Conservation (phyloP, 2,329 filamentous ascomycete species). For the Acephala macrosclerotiorum region DNA sequence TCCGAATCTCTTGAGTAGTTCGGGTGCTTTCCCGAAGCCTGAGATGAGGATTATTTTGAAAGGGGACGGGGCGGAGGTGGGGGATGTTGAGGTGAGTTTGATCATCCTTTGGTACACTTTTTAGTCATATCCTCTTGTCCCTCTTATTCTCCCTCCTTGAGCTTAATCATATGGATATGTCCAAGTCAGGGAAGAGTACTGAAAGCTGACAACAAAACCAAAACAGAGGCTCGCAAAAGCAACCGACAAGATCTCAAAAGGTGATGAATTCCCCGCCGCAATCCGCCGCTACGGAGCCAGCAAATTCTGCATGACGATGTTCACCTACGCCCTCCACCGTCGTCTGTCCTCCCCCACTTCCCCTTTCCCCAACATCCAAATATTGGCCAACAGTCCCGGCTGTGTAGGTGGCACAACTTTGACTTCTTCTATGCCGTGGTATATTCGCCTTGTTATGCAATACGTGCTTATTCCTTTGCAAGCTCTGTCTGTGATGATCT, state of each 20-base stretch:
- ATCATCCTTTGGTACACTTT: too few species aligned
- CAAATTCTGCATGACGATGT: slow-evolving; percentile 23
- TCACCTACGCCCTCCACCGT: slow-evolving; percentile 27
- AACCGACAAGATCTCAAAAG: slow-evolving; percentile 6
- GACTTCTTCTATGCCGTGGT: slow-evolving; percentile 37
- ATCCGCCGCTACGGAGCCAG: slow-evolving; percentile 27
- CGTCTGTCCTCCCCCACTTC: slow-evolving; percentile 10
- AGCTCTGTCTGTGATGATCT: slow-evolving; percentile 36
- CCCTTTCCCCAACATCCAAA: slow-evolving; percentile 43
- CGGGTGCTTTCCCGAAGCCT: slow-evolving; percentile 27
- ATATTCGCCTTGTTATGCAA: slow-evolving; percentile 34
- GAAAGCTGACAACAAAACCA: slow-evolving; percentile 1
- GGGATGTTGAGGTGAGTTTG: slow-evolving; percentile 11
- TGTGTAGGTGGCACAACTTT: slow-evolving; percentile 43
- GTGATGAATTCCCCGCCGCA: slow-evolving; percentile 22
- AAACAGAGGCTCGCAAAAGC: not conserved
- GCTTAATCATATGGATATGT: too few species aligned
- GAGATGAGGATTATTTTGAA: slow-evolving; percentile 12
- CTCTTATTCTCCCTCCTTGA: too few species aligned
- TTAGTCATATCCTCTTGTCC: too few species aligned
- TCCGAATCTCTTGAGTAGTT: slow-evolving; percentile 30
- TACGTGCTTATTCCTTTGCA: slow-evolving; percentile 34
- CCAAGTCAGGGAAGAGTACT: too few species aligned
- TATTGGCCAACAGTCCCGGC: slow-evolving; percentile 50
- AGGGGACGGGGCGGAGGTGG: not conserved